Evolutionary conservation across 495 filamentous ascomycete genomes (phyloP), one percentile per base, ranked within the genome.

Genomic region (Endocarpon pusillum): DNA sequence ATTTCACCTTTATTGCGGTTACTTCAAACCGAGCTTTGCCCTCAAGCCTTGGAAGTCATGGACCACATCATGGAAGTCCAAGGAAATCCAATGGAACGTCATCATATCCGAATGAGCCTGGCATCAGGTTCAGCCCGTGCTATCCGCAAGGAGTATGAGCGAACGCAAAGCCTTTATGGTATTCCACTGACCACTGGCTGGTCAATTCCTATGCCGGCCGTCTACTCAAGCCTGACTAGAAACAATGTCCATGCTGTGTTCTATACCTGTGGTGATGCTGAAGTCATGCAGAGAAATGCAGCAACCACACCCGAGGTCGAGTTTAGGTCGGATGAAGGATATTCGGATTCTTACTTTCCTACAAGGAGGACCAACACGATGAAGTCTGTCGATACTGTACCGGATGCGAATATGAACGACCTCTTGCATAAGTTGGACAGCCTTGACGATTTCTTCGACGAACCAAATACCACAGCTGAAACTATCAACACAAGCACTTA

Each of bases 71-170:
- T 94, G 69, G 81, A 75, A 19, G 86, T 99, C 61, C 81, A 85
- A 0, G 82, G 81, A 0, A 92, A 85, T 14, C 75, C 85, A 2
- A 82, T 92, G 71, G 87, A 94, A 55, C 78, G 77, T 38, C 82
- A 93, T 44, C 84, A 94, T 43, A 59, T 99, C 27, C 72, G 89
- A 16, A 99, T 96, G 89, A 93, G 83, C 55, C 93, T 96, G 79
- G 82, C 80, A 4, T 62, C 59, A 5, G 67, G 75, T 23, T 79
- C 78, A 14, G 86, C 83, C 1, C 77, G 80, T 41, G 75, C 77
- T 0, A 75, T 86, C 31, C 73, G 81, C 25, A 94, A 94, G 47
- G 83, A 94, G 51, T 96, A 93, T 46, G 89, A 94, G 45, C 76
- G 78, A 20, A 91, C 83, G 3, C 76, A 92, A 46, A 93, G 83